Evolutionary conservation across 495 filamentous ascomycete genomes (phyloP).

Genomic region (Lindgomyces ingoldianus): DNA sequence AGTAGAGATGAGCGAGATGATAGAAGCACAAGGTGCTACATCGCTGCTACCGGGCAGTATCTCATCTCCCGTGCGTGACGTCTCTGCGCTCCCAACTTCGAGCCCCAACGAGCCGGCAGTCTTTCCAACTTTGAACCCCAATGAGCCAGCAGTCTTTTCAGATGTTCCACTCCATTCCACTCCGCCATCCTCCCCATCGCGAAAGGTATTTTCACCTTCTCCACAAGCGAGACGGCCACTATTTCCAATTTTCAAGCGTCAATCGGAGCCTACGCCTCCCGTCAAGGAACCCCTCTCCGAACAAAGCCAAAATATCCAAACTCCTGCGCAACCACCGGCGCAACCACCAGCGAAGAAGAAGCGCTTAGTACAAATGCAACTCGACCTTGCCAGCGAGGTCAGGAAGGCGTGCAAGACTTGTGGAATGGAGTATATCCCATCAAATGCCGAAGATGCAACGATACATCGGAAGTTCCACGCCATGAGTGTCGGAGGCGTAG

Average conservation of each 20-base stretch:
- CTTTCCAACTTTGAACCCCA: conserved; percentile 27
- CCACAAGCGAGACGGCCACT: conserved; percentile 17
- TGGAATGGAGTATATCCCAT: conserved; percentile 72
- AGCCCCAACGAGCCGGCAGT: conserved; percentile 22
- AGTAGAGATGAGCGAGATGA: background rate
- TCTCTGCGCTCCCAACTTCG: conserved; percentile 2
- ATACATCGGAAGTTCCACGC: conserved; percentile 70
- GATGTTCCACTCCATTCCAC: conserved; percentile 25
- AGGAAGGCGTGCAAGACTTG: conserved; percentile 64
- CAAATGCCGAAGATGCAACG: conserved; percentile 62
- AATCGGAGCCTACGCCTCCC: background rate
- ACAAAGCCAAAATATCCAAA: conserved; percentile 22
- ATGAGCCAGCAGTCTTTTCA: conserved; percentile 19
- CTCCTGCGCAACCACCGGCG: conserved; percentile 7
- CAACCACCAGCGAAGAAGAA: conserved; percentile 25
- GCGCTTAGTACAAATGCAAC: conserved; percentile 63
- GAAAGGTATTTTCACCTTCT: background rate
- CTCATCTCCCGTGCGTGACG: conserved; percentile 14
- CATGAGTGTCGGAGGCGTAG: conserved; percentile 64
- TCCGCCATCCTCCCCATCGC: conserved; percentile 27
- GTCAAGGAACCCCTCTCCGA: conserved; percentile 23
- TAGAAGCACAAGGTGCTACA: background rate
- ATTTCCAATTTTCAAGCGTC: conserved; percentile 29
- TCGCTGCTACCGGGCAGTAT: background rate
- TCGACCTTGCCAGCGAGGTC: conserved; percentile 63